These are phyloP conservation scores for Schizophyllum commune DNA, from an alignment of 1,284 basidiomycete genomes.

Conservation along the genomic window DNA sequence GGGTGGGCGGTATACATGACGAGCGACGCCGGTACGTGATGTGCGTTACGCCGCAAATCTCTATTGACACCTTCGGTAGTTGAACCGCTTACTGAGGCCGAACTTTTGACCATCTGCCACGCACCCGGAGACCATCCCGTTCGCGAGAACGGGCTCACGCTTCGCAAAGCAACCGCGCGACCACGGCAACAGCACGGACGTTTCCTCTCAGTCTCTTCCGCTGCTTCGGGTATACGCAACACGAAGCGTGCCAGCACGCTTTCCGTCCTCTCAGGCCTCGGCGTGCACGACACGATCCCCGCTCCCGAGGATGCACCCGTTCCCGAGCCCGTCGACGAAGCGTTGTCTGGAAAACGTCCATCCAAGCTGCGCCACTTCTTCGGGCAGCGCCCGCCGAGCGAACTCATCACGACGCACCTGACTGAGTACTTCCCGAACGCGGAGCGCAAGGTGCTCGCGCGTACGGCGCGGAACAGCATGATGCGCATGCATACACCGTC, in stretches of 20 bases:
- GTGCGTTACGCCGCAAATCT: background rate
- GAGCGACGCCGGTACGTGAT: slow-evolving; percentile 35
- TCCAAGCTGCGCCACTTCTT: slow-evolving; percentile 93
- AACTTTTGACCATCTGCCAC: slow-evolving; percentile 82
- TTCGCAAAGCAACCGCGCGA: slow-evolving; percentile 46
- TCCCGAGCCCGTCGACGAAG: slow-evolving; percentile 32
- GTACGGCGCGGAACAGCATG: slow-evolving; percentile 83
- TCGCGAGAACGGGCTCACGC: slow-evolving; percentile 76
- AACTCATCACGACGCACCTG: slow-evolving; percentile 94
- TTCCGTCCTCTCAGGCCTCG: slow-evolving; percentile 89
- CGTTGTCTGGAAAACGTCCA: slow-evolving; percentile 37
- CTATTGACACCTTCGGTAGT: slow-evolving; percentile 27
- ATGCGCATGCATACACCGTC: slow-evolving; percentile 36
- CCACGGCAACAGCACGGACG: slow-evolving; percentile 34
- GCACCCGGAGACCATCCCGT: slow-evolving; percentile 74
- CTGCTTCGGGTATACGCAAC: slow-evolving; percentile 42
- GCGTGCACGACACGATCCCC: slow-evolving; percentile 54
- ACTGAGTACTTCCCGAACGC: slow-evolving; percentile 94
- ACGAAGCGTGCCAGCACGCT: slow-evolving; percentile 91
- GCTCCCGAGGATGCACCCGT: slow-evolving; percentile 34
- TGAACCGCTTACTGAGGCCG: slow-evolving; percentile 74
- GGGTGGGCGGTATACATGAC: slow-evolving; percentile 84
- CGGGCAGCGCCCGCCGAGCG: slow-evolving; percentile 93
- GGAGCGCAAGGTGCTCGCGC: slow-evolving; percentile 82
- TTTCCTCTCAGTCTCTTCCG: slow-evolving; percentile 22